Percentiles rank a stretch among this genome's conserved stretches.
phyloP scores from a whole-genome alignment of 768 basidiomycete genomes.

The Phaeotremella skinneri region DNA sequence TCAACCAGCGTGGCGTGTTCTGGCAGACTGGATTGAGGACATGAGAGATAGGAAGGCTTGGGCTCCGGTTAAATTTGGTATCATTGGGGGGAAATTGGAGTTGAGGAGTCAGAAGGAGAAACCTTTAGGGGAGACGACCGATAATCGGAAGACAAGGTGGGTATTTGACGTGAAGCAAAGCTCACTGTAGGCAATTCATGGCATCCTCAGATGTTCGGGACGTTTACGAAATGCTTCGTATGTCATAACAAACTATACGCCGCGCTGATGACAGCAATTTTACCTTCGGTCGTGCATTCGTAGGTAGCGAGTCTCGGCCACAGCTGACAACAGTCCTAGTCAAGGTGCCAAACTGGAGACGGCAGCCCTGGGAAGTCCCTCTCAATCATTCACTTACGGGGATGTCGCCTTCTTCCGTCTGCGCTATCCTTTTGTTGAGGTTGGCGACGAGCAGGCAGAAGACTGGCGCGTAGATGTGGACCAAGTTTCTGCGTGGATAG shows the following conservation, averaged over 20 bases:
- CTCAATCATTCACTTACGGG: conserved; percentile 17
- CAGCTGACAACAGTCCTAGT: conserved; percentile 6
- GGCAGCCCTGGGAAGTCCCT: conserved; percentile 14
- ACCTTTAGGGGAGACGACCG: conserved; percentile 7
- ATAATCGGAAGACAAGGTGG: conserved; percentile 8
- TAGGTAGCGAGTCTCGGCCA: conserved; percentile 5
- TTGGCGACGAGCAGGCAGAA: conserved; percentile 9
- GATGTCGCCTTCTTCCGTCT: conserved; percentile 22
- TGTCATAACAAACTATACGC: conserved; percentile 1
- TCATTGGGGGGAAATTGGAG: conserved; percentile 17
- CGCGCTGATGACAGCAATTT: conserved; percentile 8
- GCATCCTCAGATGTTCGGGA: conserved; percentile 18
- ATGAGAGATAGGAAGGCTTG: conserved; percentile 21
- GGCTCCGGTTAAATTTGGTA: conserved; percentile 22
- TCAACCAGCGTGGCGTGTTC: conserved; percentile 15
- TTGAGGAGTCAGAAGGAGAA: conserved; percentile 5
- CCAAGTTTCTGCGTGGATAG: conserved; percentile 12
- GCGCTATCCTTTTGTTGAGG: conserved; percentile 9
- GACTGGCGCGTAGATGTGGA: conserved; percentile 22
- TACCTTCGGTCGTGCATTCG: conserved; percentile 13
- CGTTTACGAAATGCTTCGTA: conserved; percentile 21
- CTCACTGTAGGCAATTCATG: conserved; percentile 17
- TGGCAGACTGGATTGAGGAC: conserved; percentile 21
- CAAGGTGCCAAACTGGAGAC: conserved; percentile 17
- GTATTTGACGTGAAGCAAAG: neutral